Percentiles rank a stretch among this genome's conserved stretches.
phyloP scores from a whole-genome alignment of 2,329 filamentous ascomycete genomes.

The Phialophora macrospora region DNA sequence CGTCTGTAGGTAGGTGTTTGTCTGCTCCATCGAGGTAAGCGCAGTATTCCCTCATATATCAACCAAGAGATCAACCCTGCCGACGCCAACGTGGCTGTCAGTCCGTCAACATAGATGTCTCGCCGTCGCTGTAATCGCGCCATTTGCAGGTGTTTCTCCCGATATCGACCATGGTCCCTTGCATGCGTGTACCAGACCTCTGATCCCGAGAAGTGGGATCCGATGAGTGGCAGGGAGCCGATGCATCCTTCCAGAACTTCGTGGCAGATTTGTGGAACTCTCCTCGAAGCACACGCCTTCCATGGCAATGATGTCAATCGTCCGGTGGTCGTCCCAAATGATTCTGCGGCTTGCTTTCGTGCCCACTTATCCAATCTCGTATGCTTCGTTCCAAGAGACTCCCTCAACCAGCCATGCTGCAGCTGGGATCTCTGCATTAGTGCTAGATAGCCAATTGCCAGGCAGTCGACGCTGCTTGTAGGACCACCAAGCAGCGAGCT shows the following conservation, averaged over 20 bases:
- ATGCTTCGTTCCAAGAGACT: slow-evolving; percentile 60
- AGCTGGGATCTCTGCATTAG: slow-evolving; percentile 70
- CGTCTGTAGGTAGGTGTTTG: slow-evolving; percentile 18
- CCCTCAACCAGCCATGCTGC: slow-evolving; percentile 66
- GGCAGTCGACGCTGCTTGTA: slow-evolving; percentile 74
- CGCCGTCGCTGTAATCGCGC: slow-evolving; percentile 22
- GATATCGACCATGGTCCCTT: slow-evolving; percentile 14
- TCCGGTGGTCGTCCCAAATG: slow-evolving; percentile 47
- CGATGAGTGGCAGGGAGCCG: slow-evolving; percentile 26
- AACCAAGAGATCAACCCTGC: slow-evolving; percentile 27
- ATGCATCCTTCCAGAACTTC: slow-evolving; percentile 26
- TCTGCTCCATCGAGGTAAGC: slow-evolving; percentile 28
- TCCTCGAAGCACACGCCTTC: slow-evolving; percentile 26
- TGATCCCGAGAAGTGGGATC: slow-evolving; percentile 21
- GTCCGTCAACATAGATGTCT: slow-evolving; percentile 30
- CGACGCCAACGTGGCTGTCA: slow-evolving; percentile 25
- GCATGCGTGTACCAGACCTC: slow-evolving; percentile 20
- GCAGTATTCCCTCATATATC: slow-evolving; percentile 44
- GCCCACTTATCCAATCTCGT: slow-evolving; percentile 53
- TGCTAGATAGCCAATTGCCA: slow-evolving; percentile 78
- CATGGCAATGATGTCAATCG: slow-evolving; percentile 32
- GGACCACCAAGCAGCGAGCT: slow-evolving; percentile 57
- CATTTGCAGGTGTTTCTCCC: slow-evolving; percentile 27
- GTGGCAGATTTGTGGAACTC: slow-evolving; percentile 20
- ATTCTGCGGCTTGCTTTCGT: slow-evolving; percentile 45